These are phyloP conservation scores for Verticillium isaacii DNA, from an alignment of 2,329 filamentous ascomycete genomes.

Conservation along the genomic window DNA sequence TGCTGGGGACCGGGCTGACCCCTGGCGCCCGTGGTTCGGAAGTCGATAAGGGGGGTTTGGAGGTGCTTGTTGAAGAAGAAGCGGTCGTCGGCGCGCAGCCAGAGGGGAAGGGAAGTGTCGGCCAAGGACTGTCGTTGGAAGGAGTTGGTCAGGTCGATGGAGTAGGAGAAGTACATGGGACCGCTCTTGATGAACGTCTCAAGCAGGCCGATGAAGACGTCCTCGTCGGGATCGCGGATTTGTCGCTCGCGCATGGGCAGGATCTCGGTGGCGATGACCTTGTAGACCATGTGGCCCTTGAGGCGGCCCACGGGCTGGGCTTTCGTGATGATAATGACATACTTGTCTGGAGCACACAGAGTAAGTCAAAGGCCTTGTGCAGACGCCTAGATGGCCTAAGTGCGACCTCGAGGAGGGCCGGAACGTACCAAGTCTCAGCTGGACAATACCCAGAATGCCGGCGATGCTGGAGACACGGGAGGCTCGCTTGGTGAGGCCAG, in stretches of 20 bases:
- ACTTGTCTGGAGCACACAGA: slow-evolving; percentile 63
- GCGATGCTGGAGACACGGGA: slow-evolving; percentile 82
- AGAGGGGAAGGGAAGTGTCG: slow-evolving; percentile 69
- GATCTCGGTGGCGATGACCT: slow-evolving; percentile 84
- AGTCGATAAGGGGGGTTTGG: slow-evolving; percentile 86
- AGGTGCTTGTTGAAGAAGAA: slow-evolving; percentile 99
- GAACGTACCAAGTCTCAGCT: slow-evolving; percentile 76
- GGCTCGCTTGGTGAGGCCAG: slow-evolving; percentile 68
- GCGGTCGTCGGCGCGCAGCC: slow-evolving; percentile 89
- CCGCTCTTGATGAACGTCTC: slow-evolving; percentile 76
- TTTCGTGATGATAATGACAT: slow-evolving; percentile 95
- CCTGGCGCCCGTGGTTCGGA: slow-evolving; percentile 61
- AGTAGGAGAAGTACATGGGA: slow-evolving; percentile 98
- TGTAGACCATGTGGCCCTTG: slow-evolving; percentile 96
- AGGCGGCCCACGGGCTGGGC: slow-evolving; percentile 84
- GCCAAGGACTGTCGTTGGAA: slow-evolving; percentile 88
- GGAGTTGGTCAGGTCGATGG: slow-evolving; percentile 91
- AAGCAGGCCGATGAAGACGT: slow-evolving; percentile 79
- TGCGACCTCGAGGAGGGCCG: neutral
- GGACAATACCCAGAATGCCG: slow-evolving; percentile 90
- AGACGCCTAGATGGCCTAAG: neutral
- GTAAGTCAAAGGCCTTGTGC: slow-evolving; percentile 4
- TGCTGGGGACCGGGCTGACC: slow-evolving; percentile 66
- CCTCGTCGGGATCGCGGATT: slow-evolving; percentile 89
- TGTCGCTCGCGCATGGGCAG: slow-evolving; percentile 88